Evolutionary conservation across 2,329 filamentous ascomycete genomes (phyloP), one percentile per base, ranked within the genome.

Genomic region (Clathrospora elynae): DNA sequence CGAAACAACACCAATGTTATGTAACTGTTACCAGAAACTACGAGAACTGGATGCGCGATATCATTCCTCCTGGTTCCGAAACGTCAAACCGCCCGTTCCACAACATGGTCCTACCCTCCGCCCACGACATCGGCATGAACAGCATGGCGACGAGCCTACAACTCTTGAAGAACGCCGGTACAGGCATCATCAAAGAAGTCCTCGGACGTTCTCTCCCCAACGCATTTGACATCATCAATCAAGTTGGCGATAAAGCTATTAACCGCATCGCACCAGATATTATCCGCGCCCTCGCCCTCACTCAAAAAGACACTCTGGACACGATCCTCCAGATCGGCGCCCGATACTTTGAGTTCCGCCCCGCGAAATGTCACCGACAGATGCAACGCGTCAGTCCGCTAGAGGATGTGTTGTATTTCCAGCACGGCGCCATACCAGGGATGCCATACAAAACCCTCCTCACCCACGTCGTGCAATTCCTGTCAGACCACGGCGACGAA

Each of bases 91-190:
- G 70, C 18, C 71, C 71, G 0, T 77, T 78, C 55, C 51, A 61
- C 7, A 66, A 62, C 7, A 64, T 78, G 39, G 74, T 78, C 1
- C 67, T 79, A 1, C 73, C 76, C 0, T 66, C 71, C 1, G 64
- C 72, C 0, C 77, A 79, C 56, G 76, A 79, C 47, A 71, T 74
- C 10, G 76, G 77, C 17, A 79, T 79, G 76, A 79, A 79, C 59
- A 76, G 66, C 57, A 75, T 78, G 75, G 54, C 71, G 6, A 75
- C 62, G 34, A 64, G 68, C 16, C 53, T 69, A 17, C 64, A 66
- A 0, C 61, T 79, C 1, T 64, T 79, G 6, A 51, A 63, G 9
- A 68, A 72, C 19, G 62, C 64, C 0, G 66, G 64, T 4, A 62
- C 62, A 10, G 54, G 54, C 16, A 46, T 61, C 8, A 64, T 70